Evolutionary conservation across 768 basidiomycete species (phyloP).

Genomic region (Naganishia kalamii): DNA sequence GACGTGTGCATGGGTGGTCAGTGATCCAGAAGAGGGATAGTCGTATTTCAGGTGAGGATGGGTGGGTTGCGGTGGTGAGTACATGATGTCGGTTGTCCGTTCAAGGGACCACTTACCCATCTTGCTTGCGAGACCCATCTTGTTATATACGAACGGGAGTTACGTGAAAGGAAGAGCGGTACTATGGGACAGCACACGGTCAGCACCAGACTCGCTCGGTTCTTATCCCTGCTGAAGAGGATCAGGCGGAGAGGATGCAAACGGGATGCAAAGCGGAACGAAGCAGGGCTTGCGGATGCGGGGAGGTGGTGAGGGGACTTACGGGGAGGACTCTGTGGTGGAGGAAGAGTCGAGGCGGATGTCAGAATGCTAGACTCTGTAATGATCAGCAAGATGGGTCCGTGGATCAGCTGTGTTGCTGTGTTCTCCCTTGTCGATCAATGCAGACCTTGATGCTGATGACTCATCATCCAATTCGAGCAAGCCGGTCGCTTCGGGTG

Average conservation of each 20-base stretch:
- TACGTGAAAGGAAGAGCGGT: background rate
- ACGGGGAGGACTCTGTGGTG: background rate
- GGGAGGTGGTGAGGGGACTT: background rate
- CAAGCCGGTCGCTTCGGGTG: too few species aligned
- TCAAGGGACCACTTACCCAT: background rate
- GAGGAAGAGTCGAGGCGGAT: too few species aligned
- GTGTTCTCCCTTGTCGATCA: too few species aligned
- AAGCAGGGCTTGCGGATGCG: background rate
- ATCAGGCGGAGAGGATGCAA: background rate
- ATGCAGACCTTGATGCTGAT: too few species aligned
- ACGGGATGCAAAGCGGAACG: background rate
- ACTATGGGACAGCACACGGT: background rate
- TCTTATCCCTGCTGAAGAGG: background rate
- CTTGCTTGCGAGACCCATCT: conserved; percentile 11
- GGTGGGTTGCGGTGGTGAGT: conserved; percentile 1
- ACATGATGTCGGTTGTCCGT: background rate
- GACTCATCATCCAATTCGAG: too few species aligned
- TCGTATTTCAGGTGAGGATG: background rate
- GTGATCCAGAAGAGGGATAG: background rate
- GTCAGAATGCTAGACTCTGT: too few species aligned
- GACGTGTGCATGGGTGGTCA: background rate
- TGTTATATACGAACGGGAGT: too few species aligned
- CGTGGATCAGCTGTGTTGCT: too few species aligned
- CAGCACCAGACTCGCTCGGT: background rate
- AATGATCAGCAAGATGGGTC: too few species aligned